Base-by-base conservation (phyloP, 2,329 filamentous ascomycete genomes). In the Tolypocladium cylindrosporum region DNA sequence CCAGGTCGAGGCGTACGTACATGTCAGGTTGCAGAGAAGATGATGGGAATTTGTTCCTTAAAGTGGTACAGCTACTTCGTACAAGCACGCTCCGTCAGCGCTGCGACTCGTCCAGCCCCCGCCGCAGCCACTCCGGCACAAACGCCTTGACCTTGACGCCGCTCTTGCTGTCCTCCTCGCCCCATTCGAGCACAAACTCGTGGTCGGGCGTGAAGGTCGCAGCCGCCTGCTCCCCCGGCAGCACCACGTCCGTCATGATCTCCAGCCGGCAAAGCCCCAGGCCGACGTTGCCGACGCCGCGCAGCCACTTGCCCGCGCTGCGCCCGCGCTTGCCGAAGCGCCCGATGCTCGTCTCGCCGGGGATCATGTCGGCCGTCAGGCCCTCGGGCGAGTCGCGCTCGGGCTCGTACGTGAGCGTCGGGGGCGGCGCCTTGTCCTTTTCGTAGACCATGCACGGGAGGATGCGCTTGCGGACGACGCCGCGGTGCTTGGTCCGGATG, bases 401-500 rank as follows among this genome's bases (percentile, higher is more conserved):
- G 1, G 77, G 71, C 2, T 73, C 66, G 66, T 87, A 86, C 53
- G 74, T 71, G 40, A 87, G 72, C 7, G 62, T 62, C 48, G 70
- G 65, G 68, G 73, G 70, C 24, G 70, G 65, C 3, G 67, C 66
- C 34, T 74, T 71, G 41, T 75, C 74, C 7, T 70, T 71, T 8
- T 75, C 75, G 70, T 93, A 94, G 19, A 97, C 68, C 62, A 88
- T 75, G 40, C 93, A 86, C 0, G 94, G 94, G 56, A 99, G 72
- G 55, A 97, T 84, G 55, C 94, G 82, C 79, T 97, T 96, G 61
- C 94, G 82, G 45, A 99, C 90, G 19, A 99, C 90, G 27, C 94
- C 94, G 14, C 89, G 92, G 73, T 99, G 94, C 70, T 92, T 88
- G 1, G 94, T 99, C 48, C 94, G 87, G 63, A 97, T 96, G 1